Conservation (phyloP, 2,329 filamentous ascomycete species). For the Fusarium pseudonygamai region DNA sequence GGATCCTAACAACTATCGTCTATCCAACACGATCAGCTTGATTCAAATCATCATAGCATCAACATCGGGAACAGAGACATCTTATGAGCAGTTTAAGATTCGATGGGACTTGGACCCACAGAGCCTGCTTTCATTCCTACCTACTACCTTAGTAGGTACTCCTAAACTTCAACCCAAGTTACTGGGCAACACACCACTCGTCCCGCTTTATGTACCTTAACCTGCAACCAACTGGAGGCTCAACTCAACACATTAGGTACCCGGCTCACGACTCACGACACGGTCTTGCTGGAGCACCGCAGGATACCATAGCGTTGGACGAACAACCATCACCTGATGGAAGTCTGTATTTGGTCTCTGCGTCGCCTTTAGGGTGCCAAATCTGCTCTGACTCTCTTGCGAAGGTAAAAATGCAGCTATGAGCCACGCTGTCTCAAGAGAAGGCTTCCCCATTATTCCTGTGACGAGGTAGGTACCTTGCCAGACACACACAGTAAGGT, state of each 20-base stretch:
- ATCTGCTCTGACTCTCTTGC: neutral
- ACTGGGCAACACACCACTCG: conserved; percentile 29
- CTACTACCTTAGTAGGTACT: neutral
- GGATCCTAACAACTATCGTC: conserved; percentile 9
- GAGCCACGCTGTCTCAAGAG: conserved; percentile 17
- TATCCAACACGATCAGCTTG: conserved; percentile 27
- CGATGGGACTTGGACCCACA: neutral
- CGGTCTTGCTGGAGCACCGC: conserved; percentile 16
- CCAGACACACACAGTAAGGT: neutral
- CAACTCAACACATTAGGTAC: conserved; percentile 18
- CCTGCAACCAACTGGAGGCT: conserved; percentile 13
- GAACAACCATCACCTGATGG: conserved; percentile 6
- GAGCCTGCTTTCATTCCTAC: conserved; percentile 20
- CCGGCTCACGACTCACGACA: conserved; percentile 18
- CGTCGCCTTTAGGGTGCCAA: neutral
- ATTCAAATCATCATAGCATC: conserved; percentile 20
- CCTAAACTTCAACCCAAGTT: conserved; percentile 6
- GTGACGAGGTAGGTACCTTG: neutral
- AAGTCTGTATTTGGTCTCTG: neutral
- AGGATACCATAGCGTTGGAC: neutral
- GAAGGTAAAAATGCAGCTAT: neutral
- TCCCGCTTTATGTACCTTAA: conserved; percentile 22
- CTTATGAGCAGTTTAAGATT: neutral
- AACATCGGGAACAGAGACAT: neutral
- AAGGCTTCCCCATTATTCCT: neutral